Evolutionary conservation across 495 filamentous ascomycete species (phyloP).

Genomic region (Aspergillus indologenus): DNA sequence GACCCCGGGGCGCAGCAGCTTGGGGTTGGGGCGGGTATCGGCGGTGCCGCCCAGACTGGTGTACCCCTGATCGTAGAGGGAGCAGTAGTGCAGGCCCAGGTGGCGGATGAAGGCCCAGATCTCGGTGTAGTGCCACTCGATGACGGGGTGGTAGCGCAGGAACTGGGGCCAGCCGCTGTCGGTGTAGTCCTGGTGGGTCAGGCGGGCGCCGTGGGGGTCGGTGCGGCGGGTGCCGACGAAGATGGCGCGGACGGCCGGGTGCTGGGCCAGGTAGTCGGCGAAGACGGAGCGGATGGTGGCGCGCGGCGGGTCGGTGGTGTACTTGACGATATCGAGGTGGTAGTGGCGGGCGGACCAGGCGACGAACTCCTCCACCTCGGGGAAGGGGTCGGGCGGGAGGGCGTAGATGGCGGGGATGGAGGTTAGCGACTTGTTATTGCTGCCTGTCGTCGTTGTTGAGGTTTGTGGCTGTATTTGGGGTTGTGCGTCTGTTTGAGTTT

Average conservation of each 20-base stretch:
- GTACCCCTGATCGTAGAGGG: slow-evolving; percentile 80
- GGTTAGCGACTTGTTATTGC: not conserved
- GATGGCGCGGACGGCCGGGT: slow-evolving; percentile 67
- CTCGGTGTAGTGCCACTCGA: slow-evolving; percentile 96
- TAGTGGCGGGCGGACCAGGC: slow-evolving; percentile 58
- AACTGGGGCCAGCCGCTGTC: slow-evolving; percentile 90
- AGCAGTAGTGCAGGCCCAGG: slow-evolving; percentile 74
- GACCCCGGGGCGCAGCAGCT: slow-evolving; percentile 37
- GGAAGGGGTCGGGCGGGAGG: slow-evolving; percentile 73
- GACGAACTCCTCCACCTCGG: slow-evolving; percentile 83
- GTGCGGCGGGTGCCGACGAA: slow-evolving; percentile 91
- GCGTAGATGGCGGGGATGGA: slow-evolving; percentile 84
- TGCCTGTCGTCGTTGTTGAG: not conserved
- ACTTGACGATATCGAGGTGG: slow-evolving; percentile 71
- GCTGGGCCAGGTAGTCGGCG: slow-evolving; percentile 64
- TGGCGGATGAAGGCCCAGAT: slow-evolving; percentile 91
- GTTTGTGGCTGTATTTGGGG: slow-evolving; percentile 14
- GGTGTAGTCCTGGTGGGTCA: slow-evolving; percentile 80
- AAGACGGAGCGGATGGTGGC: slow-evolving; percentile 63
- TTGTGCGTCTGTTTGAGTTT: not conserved
- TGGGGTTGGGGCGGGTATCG: slow-evolving; percentile 89
- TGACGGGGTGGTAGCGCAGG: slow-evolving; percentile 89
- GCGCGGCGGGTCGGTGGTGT: slow-evolving; percentile 55
- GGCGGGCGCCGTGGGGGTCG: slow-evolving; percentile 78
- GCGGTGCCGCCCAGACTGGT: slow-evolving; percentile 84